phyloP scores from a whole-genome alignment of 2,329 filamentous ascomycete genomes.

The Passalora sequoiae region DNA sequence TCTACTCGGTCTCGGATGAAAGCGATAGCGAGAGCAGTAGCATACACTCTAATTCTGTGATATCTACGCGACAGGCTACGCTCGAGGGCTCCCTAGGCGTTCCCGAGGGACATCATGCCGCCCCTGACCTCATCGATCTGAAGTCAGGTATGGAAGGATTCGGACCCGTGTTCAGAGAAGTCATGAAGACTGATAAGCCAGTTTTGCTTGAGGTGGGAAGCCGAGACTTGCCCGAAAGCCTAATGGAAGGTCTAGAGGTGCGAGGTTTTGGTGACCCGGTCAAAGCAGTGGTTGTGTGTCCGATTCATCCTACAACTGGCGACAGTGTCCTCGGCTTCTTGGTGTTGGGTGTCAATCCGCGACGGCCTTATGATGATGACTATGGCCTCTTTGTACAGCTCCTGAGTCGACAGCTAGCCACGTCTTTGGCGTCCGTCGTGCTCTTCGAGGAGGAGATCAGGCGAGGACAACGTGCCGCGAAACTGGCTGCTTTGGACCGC shows the following conservation, averaged over 20 bases:
- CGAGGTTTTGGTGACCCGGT: constrained; percentile 68
- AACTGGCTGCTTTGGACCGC: constrained; percentile 68
- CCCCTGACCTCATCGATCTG: constrained; percentile 61
- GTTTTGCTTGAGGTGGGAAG: constrained; percentile 62
- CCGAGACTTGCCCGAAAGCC: constrained; percentile 58
- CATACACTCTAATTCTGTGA: constrained; percentile 61
- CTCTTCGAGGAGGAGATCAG: constrained; percentile 79
- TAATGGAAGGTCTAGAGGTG: constrained; percentile 64
- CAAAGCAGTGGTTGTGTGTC: constrained; percentile 67
- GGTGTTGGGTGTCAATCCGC: constrained; percentile 71
- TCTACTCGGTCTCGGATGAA: constrained; percentile 72
- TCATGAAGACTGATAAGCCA: constrained; percentile 63
- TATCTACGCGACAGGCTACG: constrained; percentile 59
- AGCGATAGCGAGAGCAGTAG: constrained; percentile 66
- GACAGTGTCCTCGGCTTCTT: constrained; percentile 73
- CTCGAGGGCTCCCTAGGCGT: constrained; percentile 70
- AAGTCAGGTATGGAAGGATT: constrained; percentile 67
- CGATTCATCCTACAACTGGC: constrained; percentile 70
- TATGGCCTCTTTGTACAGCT: constrained; percentile 74
- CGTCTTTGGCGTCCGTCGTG: constrained; percentile 74
- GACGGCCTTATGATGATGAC: constrained; percentile 73
- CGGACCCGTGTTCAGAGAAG: constrained; percentile 68
- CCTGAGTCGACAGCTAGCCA: constrained; percentile 68
- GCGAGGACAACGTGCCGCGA: constrained; percentile 66
- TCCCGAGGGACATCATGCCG: constrained; percentile 57